Evolutionary conservation across 2,329 filamentous ascomycete species (phyloP), one percentile per base, ranked within the genome.

Genomic region (Neophaeococcomyces mojaviensis): DNA sequence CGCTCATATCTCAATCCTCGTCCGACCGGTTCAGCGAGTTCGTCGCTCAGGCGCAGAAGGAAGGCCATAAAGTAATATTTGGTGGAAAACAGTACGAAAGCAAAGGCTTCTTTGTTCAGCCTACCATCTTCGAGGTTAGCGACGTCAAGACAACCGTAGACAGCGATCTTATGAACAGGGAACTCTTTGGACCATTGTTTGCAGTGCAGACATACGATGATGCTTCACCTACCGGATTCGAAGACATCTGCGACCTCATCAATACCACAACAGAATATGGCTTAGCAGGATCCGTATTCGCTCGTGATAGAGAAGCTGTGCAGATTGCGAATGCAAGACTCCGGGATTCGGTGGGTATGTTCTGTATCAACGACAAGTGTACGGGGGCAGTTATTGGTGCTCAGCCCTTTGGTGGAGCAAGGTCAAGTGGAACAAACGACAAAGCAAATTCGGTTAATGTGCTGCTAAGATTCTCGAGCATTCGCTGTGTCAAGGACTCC

Each of bases 171-270:
- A 72, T 94, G 39, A 79, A 74, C 41, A 83, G 79, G 31, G 88
- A 94, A 66, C 80, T 94, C 51, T 94, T 94, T 64, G 87, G 87
- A 2, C 87, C 87, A 26, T 68, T 94, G 47, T 71, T 92, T 34
- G 78, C 79, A 28, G 68, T 84, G 9, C 79, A 94, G 66, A 77
- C 89, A 51, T 94, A 92, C 69, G 80, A 87, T 50, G 87, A 94
- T 61, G 66, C 68, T 0, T 62, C 69, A 36, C 65, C 72, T 38
- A 86, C 66, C 85, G 68, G 68, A 5, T 82, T 79, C 68, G 67
- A 73, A 60, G 85, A 73, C 81, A 32, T 19, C 4, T n/a, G 15
- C 6, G 18, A 6, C 15, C 65, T 63, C 49, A 64, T 70, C 44
- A 66, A 70, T 52, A 54, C 51, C 43, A 70, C 67, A 3, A 58